Conservation (phyloP, 2,329 filamentous ascomycete species). For the Stagonosporopsis chrysanthemi region DNA sequence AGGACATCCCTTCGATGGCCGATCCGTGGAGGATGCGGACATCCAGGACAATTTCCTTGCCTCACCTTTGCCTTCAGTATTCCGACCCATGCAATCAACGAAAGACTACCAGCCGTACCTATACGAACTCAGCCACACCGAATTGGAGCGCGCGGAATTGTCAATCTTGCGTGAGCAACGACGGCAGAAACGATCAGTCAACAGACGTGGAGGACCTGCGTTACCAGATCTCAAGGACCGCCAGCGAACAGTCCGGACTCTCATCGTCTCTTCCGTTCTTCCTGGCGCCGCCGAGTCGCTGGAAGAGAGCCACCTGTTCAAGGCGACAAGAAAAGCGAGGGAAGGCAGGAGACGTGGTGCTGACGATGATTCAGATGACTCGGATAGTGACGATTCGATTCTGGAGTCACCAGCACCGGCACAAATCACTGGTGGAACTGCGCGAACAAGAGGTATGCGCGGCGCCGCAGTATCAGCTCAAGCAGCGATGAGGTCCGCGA, state of each 20-base stretch:
- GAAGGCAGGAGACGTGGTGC: slow-evolving; percentile 64
- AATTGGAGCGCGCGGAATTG: slow-evolving; percentile 88
- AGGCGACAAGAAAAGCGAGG: slow-evolving; percentile 59
- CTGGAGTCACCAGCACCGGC: slow-evolving; percentile 82
- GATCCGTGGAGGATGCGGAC: slow-evolving; percentile 91
- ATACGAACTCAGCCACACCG: slow-evolving; percentile 90
- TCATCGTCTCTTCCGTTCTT: slow-evolving; percentile 90
- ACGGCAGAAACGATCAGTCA: slow-evolving; percentile 93
- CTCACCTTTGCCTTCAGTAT: slow-evolving; percentile 81
- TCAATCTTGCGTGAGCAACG: slow-evolving; percentile 94
- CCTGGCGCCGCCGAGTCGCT: slow-evolving; percentile 82
- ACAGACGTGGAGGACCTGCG: slow-evolving; percentile 88
- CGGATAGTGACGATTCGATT: slow-evolving; percentile 87
- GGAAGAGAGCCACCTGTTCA: slow-evolving; percentile 88
- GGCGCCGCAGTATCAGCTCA: slow-evolving; percentile 87
- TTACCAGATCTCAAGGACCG: slow-evolving; percentile 96
- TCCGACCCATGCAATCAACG: slow-evolving; percentile 88
- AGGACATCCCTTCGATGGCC: slow-evolving; percentile 92
- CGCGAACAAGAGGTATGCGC: slow-evolving; percentile 85
- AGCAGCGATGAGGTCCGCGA: slow-evolving; percentile 80
- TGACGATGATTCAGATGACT: slow-evolving; percentile 85
- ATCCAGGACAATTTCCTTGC: slow-evolving; percentile 84
- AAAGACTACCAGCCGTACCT: slow-evolving; percentile 94
- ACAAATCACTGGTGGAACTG: slow-evolving; percentile 75
- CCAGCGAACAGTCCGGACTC: slow-evolving; percentile 88